A percentile compares a stretch with the other conserved stretches of the same genome.
phyloP scores from a whole-genome alignment of 139 green algal species.

The Picochlorum sp. region DNA sequence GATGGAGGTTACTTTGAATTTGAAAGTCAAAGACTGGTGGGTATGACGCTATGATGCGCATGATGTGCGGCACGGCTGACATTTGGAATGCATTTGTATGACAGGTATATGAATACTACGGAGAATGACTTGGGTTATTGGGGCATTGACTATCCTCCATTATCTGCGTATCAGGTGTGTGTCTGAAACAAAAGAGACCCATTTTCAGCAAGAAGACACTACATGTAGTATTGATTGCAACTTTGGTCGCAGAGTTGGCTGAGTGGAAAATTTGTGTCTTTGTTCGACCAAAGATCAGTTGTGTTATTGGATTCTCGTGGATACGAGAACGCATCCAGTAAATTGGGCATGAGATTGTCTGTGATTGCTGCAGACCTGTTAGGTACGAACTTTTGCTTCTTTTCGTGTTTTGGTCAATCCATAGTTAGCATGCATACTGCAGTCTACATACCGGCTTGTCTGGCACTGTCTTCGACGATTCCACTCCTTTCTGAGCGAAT shows the following conservation, averaged over 20 bases:
- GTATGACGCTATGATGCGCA: background rate
- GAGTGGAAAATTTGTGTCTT: slow-evolving; percentile 53
- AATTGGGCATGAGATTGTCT: slow-evolving; percentile 71
- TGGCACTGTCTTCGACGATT: slow-evolving; percentile 18
- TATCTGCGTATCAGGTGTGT: slow-evolving; percentile 90
- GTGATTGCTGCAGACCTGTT: slow-evolving; percentile 75
- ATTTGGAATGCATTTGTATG: background rate
- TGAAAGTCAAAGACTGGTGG: slow-evolving; percentile 68
- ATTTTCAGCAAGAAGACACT: no score
- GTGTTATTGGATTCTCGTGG: slow-evolving; percentile 52
- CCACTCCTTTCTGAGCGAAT: background rate
- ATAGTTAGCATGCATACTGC: slow-evolving; percentile 10
- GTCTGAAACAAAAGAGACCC: slow-evolving; percentile 5
- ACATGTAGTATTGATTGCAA: no score
- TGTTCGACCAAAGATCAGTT: slow-evolving; percentile 66
- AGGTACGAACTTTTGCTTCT: background rate
- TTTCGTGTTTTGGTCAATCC: slow-evolving; percentile 6
- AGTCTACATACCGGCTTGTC: slow-evolving; percentile 75
- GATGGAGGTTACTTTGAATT: slow-evolving; percentile 92
- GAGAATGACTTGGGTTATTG: slow-evolving; percentile 75
- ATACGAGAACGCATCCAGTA: slow-evolving; percentile 74
- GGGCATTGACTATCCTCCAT: slow-evolving; percentile 95
- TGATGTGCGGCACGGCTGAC: background rate
- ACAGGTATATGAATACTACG: slow-evolving; percentile 35
- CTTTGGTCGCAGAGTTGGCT: no score